These are phyloP conservation scores for Agaricus blazei DNA, from an alignment of 768 basidiomycete species.

Conservation along the genomic window DNA sequence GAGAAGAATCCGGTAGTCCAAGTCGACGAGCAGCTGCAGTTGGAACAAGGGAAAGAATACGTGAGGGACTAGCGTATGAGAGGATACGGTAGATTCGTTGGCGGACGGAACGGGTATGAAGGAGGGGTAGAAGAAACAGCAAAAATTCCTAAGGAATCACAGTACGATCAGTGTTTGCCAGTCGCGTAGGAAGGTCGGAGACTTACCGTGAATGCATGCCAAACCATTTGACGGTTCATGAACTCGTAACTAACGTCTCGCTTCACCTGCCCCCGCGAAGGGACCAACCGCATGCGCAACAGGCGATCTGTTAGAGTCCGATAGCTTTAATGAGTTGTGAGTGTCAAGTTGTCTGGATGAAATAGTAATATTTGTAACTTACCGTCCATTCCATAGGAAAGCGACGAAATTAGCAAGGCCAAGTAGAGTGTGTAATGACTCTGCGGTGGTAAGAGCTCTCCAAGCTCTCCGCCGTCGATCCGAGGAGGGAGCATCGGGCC, in stretches of 20 bases:
- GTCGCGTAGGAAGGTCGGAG: background rate
- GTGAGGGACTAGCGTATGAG: conserved; percentile 23
- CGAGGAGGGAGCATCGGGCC: conserved; percentile 86
- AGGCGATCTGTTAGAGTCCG: conserved; percentile 80
- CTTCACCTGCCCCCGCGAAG: conserved; percentile 61
- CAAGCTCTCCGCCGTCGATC: conserved; percentile 72
- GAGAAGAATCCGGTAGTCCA: conserved; percentile 1
- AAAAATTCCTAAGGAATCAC: conserved; percentile 80
- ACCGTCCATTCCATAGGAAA: conserved; percentile 88
- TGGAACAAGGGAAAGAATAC: conserved; percentile 26
- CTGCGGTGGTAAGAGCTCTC: conserved; percentile 59
- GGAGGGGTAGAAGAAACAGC: conserved; percentile 83
- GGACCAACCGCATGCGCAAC: conserved; percentile 67
- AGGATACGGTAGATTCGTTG: conserved; percentile 43
- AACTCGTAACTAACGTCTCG: conserved; percentile 96
- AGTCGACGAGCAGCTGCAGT: conserved; percentile 13
- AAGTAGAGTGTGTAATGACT: conserved; percentile 59
- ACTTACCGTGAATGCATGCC: conserved; percentile 95
- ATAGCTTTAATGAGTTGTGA: conserved; percentile 47
- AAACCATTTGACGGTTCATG: conserved; percentile 99
- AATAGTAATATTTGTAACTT: conserved; percentile 20
- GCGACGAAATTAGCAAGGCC: conserved; percentile 71
- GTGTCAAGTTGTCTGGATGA: background rate
- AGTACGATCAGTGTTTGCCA: background rate
- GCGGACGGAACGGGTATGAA: conserved; percentile 64